A percentile compares a stretch with the other conserved stretches of the same genome.
Evolutionary conservation across 2,329 filamentous ascomycete species (phyloP).

Genomic region (Diaporthe citriasiana): DNA sequence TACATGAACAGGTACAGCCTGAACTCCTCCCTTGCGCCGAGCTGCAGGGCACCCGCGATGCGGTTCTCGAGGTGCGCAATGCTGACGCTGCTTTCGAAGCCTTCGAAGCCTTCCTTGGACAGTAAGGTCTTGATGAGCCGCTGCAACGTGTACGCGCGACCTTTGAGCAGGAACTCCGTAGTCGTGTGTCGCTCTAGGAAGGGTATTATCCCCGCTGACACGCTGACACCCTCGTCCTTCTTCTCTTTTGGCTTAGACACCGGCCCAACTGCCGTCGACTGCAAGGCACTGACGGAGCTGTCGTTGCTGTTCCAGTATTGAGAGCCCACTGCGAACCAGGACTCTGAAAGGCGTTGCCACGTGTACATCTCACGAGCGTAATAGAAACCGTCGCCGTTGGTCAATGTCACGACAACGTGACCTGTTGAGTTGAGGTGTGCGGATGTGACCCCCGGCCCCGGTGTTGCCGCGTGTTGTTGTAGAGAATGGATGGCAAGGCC

Average conservation of each 20-base stretch:
- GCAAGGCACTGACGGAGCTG: slow-evolving; percentile 85
- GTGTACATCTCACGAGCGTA: slow-evolving; percentile 89
- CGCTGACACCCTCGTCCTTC: slow-evolving; percentile 64
- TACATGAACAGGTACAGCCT: slow-evolving; percentile 98
- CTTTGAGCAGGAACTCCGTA: slow-evolving; percentile 90
- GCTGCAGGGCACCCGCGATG: slow-evolving; percentile 86
- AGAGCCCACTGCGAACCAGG: slow-evolving; percentile 97
- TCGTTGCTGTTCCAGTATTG: slow-evolving; percentile 99
- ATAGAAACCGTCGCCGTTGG: slow-evolving; percentile 93
- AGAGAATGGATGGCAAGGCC: slow-evolving; percentile 88
- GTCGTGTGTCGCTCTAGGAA: slow-evolving; percentile 95
- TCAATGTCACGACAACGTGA: slow-evolving; percentile 88
- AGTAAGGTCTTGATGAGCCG: slow-evolving; percentile 91
- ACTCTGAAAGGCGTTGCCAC: slow-evolving; percentile 96
- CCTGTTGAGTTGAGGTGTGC: slow-evolving; percentile 92
- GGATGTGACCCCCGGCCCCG: slow-evolving; percentile 87
- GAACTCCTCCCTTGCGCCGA: slow-evolving; percentile 93
- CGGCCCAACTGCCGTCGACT: slow-evolving; percentile 77
- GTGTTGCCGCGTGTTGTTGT: slow-evolving; percentile 80
- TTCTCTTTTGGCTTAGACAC: slow-evolving; percentile 64
- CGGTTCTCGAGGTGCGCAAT: slow-evolving; percentile 97
- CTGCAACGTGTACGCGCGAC: slow-evolving; percentile 91
- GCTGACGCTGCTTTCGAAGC: slow-evolving; percentile 90
- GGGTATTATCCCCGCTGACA: slow-evolving; percentile 93
- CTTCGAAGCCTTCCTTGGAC: slow-evolving; percentile 90